Percentiles rank a stretch among this genome's conserved stretches.
Conservation (phyloP, 2,329 filamentous ascomycete genomes). For the Colletotrichum higginsianum region DNA sequence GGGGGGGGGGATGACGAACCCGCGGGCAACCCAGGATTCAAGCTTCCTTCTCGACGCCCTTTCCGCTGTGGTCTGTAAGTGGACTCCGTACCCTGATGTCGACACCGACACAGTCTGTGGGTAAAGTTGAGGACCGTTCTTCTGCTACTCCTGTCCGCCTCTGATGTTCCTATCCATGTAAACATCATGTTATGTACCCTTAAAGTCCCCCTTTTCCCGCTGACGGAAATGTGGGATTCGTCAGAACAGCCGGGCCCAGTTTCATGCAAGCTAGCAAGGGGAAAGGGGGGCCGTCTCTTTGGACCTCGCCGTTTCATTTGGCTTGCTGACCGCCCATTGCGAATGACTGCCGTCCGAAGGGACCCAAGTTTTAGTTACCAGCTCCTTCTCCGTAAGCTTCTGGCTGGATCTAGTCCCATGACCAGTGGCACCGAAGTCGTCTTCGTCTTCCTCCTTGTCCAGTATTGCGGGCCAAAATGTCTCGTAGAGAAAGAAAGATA, state of each 20-base stretch:
- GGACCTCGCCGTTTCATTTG: slow-evolving; percentile 27
- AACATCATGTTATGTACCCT: no score
- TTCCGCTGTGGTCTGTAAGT: no score
- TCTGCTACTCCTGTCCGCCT: background rate
- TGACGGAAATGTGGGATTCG: slow-evolving; percentile 20
- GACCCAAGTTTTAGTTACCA: slow-evolving; percentile 4
- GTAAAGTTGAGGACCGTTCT: slow-evolving; percentile 3
- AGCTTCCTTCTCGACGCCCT: slow-evolving; percentile 26
- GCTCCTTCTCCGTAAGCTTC: background rate
- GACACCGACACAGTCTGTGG: no score
- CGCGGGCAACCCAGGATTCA: slow-evolving; percentile 26
- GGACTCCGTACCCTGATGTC: no score
- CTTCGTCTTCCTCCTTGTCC: no score
- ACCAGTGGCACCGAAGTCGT: background rate
- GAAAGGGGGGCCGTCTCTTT: background rate
- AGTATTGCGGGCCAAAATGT: no score
- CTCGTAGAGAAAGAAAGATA: no score
- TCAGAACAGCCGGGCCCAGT: slow-evolving; percentile 15
- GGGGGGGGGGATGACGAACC: background rate
- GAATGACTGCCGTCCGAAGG: slow-evolving; percentile 17
- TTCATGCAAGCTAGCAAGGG: slow-evolving; percentile 27
- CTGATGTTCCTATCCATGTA: slow-evolving; percentile 15
- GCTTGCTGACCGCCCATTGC: slow-evolving; percentile 32
- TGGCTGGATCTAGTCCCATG: background rate
- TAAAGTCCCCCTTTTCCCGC: slow-evolving; percentile 5